These are phyloP conservation scores for Rhododendron ferrugineum DNA, from an alignment of 148 eudicot genomes.

Conservation along the genomic window DNA sequence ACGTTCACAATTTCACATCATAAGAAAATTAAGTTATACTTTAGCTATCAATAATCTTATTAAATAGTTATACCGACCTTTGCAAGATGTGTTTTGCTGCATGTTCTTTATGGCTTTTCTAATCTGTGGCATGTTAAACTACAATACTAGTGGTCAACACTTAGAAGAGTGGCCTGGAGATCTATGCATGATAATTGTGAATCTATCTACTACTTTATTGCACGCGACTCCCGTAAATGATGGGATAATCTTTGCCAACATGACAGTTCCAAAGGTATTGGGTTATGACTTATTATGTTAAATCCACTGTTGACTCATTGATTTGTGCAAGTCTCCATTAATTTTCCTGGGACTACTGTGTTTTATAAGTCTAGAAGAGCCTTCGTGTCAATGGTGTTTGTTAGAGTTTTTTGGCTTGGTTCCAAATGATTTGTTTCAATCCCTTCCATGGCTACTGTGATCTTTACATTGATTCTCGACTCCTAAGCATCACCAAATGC, in stretches of 20 bases:
- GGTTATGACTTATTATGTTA: not conserved
- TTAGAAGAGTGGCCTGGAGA: not conserved
- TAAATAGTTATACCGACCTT: not conserved
- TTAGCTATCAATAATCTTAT: not conserved
- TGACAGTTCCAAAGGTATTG: not conserved
- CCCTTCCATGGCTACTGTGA: not conserved
- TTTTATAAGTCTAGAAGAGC: not conserved
- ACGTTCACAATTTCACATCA: too few species aligned
- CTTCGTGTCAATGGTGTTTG: not conserved
- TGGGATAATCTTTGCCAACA: not conserved
- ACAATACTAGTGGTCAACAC: not conserved
- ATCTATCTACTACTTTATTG: not conserved
- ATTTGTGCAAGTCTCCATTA: not conserved
- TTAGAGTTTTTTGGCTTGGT: not conserved
- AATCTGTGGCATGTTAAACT: not conserved
- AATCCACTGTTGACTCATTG: not conserved
- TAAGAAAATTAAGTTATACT: not conserved
- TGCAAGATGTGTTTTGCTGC: not conserved
- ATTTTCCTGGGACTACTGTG: not conserved
- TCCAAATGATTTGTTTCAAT: not conserved
- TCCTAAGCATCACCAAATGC: not conserved
- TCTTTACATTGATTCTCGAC: not conserved
- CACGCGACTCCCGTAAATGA: not conserved
- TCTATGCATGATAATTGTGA: not conserved
- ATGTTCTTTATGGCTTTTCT: not conserved